These are phyloP conservation scores for Xylaria hypoxylon DNA, from an alignment of 2,329 filamentous ascomycete genomes.

Conservation along the genomic window DNA sequence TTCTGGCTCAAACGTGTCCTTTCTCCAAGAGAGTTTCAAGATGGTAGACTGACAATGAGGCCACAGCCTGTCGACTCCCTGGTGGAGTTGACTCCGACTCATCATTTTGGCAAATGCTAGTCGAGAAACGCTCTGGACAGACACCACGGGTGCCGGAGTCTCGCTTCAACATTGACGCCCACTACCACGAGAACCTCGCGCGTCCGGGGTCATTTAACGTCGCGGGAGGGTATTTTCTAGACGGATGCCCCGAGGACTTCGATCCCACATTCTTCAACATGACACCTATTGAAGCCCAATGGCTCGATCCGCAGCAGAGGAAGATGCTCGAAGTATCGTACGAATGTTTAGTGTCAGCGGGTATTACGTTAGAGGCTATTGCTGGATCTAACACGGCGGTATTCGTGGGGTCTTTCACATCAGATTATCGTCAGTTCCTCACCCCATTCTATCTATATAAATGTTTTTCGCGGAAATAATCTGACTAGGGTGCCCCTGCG, in stretches of 20 bases:
- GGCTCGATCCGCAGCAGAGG: conserved; percentile 58
- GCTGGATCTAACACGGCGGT: conserved; percentile 49
- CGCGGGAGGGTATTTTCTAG: conserved; percentile 45
- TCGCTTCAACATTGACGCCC: conserved; percentile 43
- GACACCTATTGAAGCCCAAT: conserved; percentile 53
- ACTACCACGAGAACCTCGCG: conserved; percentile 38
- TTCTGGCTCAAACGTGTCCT: not conserved
- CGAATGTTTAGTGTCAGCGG: conserved; percentile 56
- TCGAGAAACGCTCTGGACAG: conserved; percentile 37
- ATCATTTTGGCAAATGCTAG: conserved; percentile 41
- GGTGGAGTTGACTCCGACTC: conserved; percentile 38
- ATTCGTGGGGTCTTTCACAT: conserved; percentile 44
- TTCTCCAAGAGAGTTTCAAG: not conserved
- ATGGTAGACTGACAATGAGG: conserved; percentile 21
- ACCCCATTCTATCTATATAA: conserved; percentile 21
- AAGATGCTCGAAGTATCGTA: conserved; percentile 56
- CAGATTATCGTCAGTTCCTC: conserved; percentile 42
- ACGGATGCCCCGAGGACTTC: conserved; percentile 39
- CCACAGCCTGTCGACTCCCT: conserved; percentile 42
- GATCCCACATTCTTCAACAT: conserved; percentile 56
- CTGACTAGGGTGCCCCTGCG: conserved; percentile 28
- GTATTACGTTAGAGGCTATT: conserved; percentile 49
- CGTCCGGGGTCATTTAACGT: conserved; percentile 42
- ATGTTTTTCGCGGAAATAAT: conserved; percentile 18
- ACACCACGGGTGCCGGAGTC: conserved; percentile 35